These are phyloP conservation scores for Penicillium capsulatum DNA, from an alignment of 2,329 filamentous ascomycete species.

Conservation along the genomic window DNA sequence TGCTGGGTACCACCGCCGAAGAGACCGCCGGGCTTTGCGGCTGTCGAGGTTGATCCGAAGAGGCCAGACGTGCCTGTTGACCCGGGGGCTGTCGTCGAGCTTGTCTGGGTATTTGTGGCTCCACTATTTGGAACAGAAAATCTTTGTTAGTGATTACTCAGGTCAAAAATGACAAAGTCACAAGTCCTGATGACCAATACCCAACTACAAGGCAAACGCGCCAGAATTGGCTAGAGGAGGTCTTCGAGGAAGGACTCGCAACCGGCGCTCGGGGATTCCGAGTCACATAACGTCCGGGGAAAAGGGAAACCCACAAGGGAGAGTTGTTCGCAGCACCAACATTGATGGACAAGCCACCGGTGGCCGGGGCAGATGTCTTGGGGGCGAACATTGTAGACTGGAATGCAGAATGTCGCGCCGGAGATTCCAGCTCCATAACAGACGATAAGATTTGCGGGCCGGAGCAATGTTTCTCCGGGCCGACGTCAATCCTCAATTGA, in stretches of 20 bases:
- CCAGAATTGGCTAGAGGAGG: too few relatives aligned
- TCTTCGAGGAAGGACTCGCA: too few relatives aligned
- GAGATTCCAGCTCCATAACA: background rate
- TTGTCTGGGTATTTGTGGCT: constrained; percentile 26
- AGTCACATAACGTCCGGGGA: background rate
- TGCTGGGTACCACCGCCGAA: constrained; percentile 32
- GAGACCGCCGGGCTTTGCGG: constrained; percentile 32
- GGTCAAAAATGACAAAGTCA: background rate
- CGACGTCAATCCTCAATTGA: background rate
- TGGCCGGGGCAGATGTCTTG: constrained; percentile 32
- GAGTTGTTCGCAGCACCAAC: constrained; percentile 46
- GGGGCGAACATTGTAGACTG: constrained; percentile 33
- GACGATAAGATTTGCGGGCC: constrained; percentile 22
- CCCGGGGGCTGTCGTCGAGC: constrained; percentile 26
- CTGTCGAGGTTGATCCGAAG: constrained; percentile 26
- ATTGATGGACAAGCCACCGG: constrained; percentile 50
- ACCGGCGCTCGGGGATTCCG: constrained; percentile 1
- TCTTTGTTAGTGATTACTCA: too few relatives aligned
- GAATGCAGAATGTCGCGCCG: constrained; percentile 6
- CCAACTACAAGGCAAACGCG: too few relatives aligned
- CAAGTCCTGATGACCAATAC: too few relatives aligned
- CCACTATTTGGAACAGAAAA: constrained; percentile 23
- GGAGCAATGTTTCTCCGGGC: constrained; percentile 14
- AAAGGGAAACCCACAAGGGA: constrained; percentile 40
- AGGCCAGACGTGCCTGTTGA: constrained; percentile 28